A percentile compares a stretch with the other conserved stretches of the same genome.
phyloP scores from a whole-genome alignment of 306 rosid genomes.

The Acacia crassicarpa region DNA sequence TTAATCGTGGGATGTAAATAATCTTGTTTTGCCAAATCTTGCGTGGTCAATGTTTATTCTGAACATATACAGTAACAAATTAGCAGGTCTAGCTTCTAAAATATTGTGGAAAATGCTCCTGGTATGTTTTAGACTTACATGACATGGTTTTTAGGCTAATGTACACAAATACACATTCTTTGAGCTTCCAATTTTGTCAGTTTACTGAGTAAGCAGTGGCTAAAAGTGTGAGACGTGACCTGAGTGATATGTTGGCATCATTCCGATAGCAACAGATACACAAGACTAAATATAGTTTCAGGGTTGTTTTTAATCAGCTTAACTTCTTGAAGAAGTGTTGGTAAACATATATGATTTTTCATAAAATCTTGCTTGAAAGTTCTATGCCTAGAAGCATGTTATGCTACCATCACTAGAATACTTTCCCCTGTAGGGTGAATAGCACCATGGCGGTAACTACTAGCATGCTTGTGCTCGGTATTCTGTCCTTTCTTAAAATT shows the following conservation, averaged over 20 bases:
- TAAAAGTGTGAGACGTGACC: not conserved
- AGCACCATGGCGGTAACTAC: not conserved
- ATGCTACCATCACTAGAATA: not conserved
- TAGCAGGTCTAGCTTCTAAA: not conserved
- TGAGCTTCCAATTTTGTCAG: not conserved
- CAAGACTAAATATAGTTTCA: not conserved
- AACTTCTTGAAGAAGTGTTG: not conserved
- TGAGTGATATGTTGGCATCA: not conserved
- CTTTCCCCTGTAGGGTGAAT: not conserved
- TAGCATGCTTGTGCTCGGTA: not conserved
- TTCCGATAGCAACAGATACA: not conserved
- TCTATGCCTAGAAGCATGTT: not conserved
- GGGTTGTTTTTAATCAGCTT: not conserved
- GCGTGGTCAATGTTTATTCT: not conserved
- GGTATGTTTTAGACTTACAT: not conserved
- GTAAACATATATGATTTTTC: not conserved
- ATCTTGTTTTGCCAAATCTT: not conserved
- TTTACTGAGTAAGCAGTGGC: not conserved
- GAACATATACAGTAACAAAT: not conserved
- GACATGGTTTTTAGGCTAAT: slow-evolving; percentile 5
- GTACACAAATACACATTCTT: not conserved
- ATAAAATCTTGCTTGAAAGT: not conserved
- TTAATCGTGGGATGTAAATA: not conserved
- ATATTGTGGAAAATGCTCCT: not conserved
- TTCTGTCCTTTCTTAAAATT: not conserved